A percentile compares a stretch with the other conserved stretches of the same genome.
Evolutionary conservation across 2,329 filamentous ascomycete genomes (phyloP).

Genomic region (Cercospora sp.): DNA sequence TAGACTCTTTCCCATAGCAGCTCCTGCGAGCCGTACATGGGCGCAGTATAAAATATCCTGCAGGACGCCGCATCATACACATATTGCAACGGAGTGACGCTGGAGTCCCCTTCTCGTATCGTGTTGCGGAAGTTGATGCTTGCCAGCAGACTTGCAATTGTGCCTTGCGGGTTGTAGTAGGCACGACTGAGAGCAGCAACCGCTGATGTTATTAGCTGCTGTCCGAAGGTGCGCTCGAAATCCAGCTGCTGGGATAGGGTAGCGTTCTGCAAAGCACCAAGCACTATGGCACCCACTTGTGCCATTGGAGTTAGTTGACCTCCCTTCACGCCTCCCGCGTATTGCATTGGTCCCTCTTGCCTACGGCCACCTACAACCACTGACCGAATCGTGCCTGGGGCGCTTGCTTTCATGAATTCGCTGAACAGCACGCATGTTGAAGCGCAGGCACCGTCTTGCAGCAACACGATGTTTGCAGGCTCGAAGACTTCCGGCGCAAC

Average conservation of each 20-base stretch:
- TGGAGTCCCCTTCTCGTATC: slow-evolving; percentile 36
- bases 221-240: slow-evolving; percentile 6
- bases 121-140: slow-evolving; percentile 42
- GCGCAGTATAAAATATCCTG: slow-evolving; percentile 43
- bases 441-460: slow-evolving; percentile 47
- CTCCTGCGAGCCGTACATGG: slow-evolving; percentile 41
- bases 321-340: slow-evolving; percentile 46
- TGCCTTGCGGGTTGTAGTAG: background rate
- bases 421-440: slow-evolving; percentile 47
- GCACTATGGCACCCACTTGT: background rate
- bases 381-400: slow-evolving; percentile 36
- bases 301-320: slow-evolving; percentile 35
- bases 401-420: slow-evolving; percentile 46
- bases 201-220: slow-evolving; percentile 2
- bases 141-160: slow-evolving; percentile 22
- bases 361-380: slow-evolving; percentile 45
- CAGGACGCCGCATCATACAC: slow-evolving; percentile 47
- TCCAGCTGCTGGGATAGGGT: slow-evolving; percentile 1
- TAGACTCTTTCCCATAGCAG: slow-evolving; percentile 44
- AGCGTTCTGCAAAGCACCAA: background rate
- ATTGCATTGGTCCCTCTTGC: slow-evolving; percentile 45
- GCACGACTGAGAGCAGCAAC: slow-evolving; percentile 16
- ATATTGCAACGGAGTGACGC: slow-evolving; percentile 43
- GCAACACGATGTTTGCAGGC: slow-evolving; percentile 44
- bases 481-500: slow-evolving; percentile 41